A percentile compares a stretch with the other conserved stretches of the same genome.
phyloP scores from a whole-genome alignment of 768 basidiomycete genomes.

The Kwoniella mangroviensis region DNA sequence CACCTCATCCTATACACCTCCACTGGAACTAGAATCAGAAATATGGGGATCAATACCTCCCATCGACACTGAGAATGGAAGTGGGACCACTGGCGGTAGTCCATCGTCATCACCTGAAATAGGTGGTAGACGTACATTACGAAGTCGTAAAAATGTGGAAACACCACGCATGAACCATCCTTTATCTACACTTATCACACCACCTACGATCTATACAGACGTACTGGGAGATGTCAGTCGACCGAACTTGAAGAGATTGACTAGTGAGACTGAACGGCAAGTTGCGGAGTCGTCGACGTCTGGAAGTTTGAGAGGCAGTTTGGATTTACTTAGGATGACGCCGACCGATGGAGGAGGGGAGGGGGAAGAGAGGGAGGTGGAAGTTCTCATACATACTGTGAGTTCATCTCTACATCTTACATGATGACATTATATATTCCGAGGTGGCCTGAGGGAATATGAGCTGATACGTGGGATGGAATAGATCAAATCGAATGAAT shows the following conservation, averaged over 20 bases:
- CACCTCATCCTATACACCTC: slow-evolving; percentile 10
- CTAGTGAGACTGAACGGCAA: slow-evolving; percentile 51
- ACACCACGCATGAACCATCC: slow-evolving; percentile 8
- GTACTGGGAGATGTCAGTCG: slow-evolving; percentile 31
- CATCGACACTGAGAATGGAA: background rate
- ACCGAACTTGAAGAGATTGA: slow-evolving; percentile 46
- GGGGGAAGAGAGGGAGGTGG: slow-evolving; percentile 43
- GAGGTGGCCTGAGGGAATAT: background rate
- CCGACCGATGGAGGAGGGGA: background rate
- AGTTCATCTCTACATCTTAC: slow-evolving; percentile 13
- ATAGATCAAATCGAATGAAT: slow-evolving; percentile 73
- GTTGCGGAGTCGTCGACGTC: slow-evolving; percentile 47
- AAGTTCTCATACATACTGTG: slow-evolving; percentile 59
- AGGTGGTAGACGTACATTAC: background rate
- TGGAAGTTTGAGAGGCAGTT: slow-evolving; percentile 44
- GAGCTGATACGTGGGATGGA: background rate
- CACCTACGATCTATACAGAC: slow-evolving; percentile 10
- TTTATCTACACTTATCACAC: slow-evolving; percentile 13
- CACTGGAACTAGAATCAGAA: slow-evolving; percentile 16
- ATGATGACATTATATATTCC: background rate
- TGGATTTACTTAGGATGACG: slow-evolving; percentile 47
- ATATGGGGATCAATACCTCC: slow-evolving; percentile 12
- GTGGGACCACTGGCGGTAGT: background rate
- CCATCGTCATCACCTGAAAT: background rate
- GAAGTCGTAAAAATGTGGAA: slow-evolving; percentile 1